Base-by-base conservation (phyloP, 2,329 filamentous ascomycete species). In the Fusarium oligoseptatum region DNA sequence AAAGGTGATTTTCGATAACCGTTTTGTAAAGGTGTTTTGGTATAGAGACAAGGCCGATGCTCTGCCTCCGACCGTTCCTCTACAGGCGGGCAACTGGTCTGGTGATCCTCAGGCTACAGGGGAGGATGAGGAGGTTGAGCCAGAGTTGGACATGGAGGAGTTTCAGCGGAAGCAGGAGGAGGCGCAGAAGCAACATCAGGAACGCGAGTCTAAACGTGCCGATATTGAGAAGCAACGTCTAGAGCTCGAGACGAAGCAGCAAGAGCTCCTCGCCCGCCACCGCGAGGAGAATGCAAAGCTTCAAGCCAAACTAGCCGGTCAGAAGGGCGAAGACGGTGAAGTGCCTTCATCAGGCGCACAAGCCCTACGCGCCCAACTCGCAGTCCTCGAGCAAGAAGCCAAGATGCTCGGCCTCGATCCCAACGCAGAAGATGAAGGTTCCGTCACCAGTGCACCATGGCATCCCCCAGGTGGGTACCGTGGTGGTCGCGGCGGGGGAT, bases 21-120 rank as follows among this genome's bases (percentile, higher is more conserved):
- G 94, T 12, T 97, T 97, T 76, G 94, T 97, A 58, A 95, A 95
- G 77, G 92, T 96, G 0, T 95, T 92, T 77, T 96, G 94, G 94
- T 88, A 91, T 79, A 92, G 90, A 76, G 87, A 89, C 7, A 87
- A 88, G 29, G 82, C 83, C 17, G 84, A 86, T 20, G 60, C 56
- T 5, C 15, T 76, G 48, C 78, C 78, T 3, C 69, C 82, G 14
- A 79, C 81, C 2, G 65, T 67, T 72, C 77, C 63, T 36, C 74
- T 37, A n/a, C 75, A 60, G 61, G 78, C 29, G 72, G 66, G 76
- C 11, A 83, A 82, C 55, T 81, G 80, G 62, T 70, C 74, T 2
- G 72, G 71, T 2, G 75, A 75, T 29, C 70, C 72, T 24, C 68
- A 68, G 61, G 68, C 66, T 10, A 55, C 37, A 12, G 48, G 27